phyloP scores from a whole-genome alignment of 495 filamentous ascomycete species.

The Corynascus novoguineensis region DNA sequence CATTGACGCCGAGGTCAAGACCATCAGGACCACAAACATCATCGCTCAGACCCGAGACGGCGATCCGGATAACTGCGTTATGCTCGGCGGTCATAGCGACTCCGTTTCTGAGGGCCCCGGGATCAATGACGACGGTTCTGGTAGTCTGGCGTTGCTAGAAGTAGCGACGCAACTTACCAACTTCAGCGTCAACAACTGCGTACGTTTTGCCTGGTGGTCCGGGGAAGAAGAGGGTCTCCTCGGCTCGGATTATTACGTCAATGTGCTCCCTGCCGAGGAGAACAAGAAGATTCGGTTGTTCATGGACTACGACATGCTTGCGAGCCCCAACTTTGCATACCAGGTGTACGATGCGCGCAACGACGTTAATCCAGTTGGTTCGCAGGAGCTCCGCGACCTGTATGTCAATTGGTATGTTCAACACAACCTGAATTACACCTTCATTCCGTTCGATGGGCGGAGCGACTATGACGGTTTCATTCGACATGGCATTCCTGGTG shows the following conservation, averaged over 20 bases:
- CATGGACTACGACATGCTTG: constrained; percentile 59
- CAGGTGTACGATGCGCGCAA: constrained; percentile 48
- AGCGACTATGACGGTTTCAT: constrained; percentile 56
- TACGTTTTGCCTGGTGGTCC: constrained; percentile 54
- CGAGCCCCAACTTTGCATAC: constrained; percentile 50
- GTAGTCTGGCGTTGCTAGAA: constrained; percentile 49
- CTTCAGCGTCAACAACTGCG: constrained; percentile 51
- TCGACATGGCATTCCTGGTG: constrained; percentile 46
- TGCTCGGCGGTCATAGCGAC: constrained; percentile 54
- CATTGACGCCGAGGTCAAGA: constrained; percentile 46
- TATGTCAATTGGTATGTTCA: constrained; percentile 47
- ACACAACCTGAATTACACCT: constrained; percentile 46
- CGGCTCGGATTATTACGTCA: constrained; percentile 52
- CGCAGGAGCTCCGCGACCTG: constrained; percentile 46
- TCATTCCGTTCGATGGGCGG: constrained; percentile 51
- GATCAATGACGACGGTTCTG: constrained; percentile 51
- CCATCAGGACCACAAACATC: constrained; percentile 46
- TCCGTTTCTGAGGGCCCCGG: constrained; percentile 48
- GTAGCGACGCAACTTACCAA: constrained; percentile 46
- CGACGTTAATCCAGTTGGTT: constrained; percentile 43
- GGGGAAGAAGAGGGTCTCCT: constrained; percentile 56
- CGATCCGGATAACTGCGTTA: constrained; percentile 52
- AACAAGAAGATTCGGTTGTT: constrained; percentile 52
- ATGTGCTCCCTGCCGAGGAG: constrained; percentile 42
- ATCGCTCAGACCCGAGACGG: constrained; percentile 51